Evolutionary conservation across 1,284 basidiomycete species (phyloP).

Genomic region (Trametes pubescens): DNA sequence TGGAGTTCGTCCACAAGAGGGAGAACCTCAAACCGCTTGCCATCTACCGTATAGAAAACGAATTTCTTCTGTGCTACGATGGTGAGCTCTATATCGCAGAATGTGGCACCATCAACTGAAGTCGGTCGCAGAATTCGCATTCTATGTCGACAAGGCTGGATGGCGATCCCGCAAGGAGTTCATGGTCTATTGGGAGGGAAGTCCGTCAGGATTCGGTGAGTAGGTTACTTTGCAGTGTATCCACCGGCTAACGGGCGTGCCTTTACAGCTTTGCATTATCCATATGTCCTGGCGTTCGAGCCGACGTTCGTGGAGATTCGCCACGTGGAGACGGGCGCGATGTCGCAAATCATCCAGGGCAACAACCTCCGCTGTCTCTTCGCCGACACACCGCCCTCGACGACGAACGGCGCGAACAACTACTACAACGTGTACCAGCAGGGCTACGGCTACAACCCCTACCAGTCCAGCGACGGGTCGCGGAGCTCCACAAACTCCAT

Average conservation of each 20-base stretch:
- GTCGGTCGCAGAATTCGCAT: conserved; percentile 85
- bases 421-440: conserved; percentile 45
- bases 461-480: conserved; percentile 38
- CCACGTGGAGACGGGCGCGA: conserved; percentile 91
- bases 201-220: conserved; percentile 92
- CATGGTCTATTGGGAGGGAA: conserved; percentile 97
- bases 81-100: conserved; percentile 58
- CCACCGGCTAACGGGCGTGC: neutral
- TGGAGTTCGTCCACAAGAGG: conserved; percentile 94
- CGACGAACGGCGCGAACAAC: conserved; percentile 55
- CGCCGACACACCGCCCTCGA: conserved; percentile 93
- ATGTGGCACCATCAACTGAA: conserved; percentile 17
- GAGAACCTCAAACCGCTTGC: conserved; percentile 91
- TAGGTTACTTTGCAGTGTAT: conserved; percentile 9
- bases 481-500: conserved; percentile 23
- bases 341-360: conserved; percentile 97
- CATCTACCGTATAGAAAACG: conserved; percentile 96
- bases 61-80: conserved; percentile 98
- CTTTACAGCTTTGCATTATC: conserved; percentile 87
- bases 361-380: conserved; percentile 90
- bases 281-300: conserved; percentile 97
- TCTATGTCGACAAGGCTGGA: conserved; percentile 98
- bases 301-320: conserved; percentile 97
- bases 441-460: conserved; percentile 47
- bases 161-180: conserved; percentile 91